Base-by-base conservation (phyloP, 176 grass and related monocot genomes). In the Ampelocalamus luodianensis region DNA sequence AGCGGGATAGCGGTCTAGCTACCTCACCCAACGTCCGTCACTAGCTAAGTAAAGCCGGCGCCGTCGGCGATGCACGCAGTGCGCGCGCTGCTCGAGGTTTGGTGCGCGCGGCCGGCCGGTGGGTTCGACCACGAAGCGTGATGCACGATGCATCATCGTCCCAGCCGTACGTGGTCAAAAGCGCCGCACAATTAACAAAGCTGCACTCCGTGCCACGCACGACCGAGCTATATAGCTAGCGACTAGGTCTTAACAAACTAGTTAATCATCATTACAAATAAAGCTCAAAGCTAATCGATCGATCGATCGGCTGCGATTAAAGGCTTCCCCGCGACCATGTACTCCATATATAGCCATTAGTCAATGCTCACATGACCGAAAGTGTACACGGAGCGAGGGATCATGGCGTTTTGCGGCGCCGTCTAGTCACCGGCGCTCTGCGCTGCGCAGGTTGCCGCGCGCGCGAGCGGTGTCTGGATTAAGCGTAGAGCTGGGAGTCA, bases 391-490 rank as follows among this genome's bases (percentile, higher is more conserved):
- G 32, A 11, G 1, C 0, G 79, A 20, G 13, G 70, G 69, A 74
- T 51, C 14, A 50, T 72, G 67, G 16, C 76, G 36, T 79, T 51
- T 64, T 86, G 84, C 84, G 84, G 55, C 84, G 84, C 84, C 75
- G 74, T 46, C 38, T 20, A 17, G 45, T 16, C 83, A 26, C 20
- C 67, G 38, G 54, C 54, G 32, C 32, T 34, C 32, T 34, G 32
- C 32, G 32, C 51, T 23, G 53, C 40, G 13, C 26, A 20, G 56
- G 13, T 73, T 16, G 58, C 56, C 69, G 58, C 43, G 27, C 39
- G 39, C 53, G 0, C 14, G 38, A 14, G 53, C n/a, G n/a, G n/a
- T n/a, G 22, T 0, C 46, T 39, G 71, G 72, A 4, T 56, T 56
- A 39, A 32, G 39, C 71, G 9, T 15, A 70, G n/a, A n/a, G n/a